phyloP scores from a whole-genome alignment of 139 green algal genomes.

The Tetradesmus lagerheimii region DNA sequence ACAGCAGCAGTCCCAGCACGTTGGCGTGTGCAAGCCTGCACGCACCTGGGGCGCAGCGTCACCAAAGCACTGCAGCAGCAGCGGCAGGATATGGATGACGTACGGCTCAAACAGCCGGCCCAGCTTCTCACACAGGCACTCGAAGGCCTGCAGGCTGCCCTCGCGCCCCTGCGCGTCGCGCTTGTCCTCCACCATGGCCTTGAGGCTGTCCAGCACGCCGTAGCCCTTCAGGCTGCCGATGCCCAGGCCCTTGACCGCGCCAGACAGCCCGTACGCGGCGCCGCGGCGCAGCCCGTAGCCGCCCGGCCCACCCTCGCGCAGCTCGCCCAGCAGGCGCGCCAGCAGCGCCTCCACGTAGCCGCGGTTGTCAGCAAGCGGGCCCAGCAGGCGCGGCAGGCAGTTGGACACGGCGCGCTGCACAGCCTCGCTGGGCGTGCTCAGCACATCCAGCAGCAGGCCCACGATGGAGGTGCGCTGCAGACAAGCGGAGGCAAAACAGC shows the following conservation, averaged over 20 bases:
- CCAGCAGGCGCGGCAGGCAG: slow-evolving; percentile 92
- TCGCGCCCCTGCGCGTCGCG: slow-evolving; percentile 69
- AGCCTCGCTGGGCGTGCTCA: slow-evolving; percentile 90
- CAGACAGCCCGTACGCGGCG: slow-evolving; percentile 93
- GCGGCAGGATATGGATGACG: slow-evolving; percentile 94
- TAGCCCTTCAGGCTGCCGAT: slow-evolving; percentile 86
- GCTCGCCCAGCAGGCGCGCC: neutral
- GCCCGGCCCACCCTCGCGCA: neutral
- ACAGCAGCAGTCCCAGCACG: neutral
- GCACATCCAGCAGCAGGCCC: slow-evolving; percentile 77
- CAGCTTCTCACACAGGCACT: slow-evolving; percentile 93
- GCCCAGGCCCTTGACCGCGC: slow-evolving; percentile 94
- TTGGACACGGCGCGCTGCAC: slow-evolving; percentile 92
- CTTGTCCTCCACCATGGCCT: slow-evolving; percentile 82
- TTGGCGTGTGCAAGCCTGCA: too few species aligned
- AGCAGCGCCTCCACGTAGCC: slow-evolving; percentile 52
- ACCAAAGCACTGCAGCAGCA: slow-evolving; percentile 93
- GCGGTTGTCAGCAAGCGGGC: slow-evolving; percentile 55
- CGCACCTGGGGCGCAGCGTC: slow-evolving; percentile 77
- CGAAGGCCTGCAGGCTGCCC: slow-evolving; percentile 93
- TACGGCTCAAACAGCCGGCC: slow-evolving; percentile 99
- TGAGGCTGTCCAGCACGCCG: slow-evolving; percentile 93
- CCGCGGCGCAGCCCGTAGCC: slow-evolving; percentile 65
- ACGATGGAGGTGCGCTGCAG: slow-evolving; percentile 57
- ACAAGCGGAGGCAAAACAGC: neutral